Conservation (phyloP, 116 monocot species). For the Iris pallida region DNA sequence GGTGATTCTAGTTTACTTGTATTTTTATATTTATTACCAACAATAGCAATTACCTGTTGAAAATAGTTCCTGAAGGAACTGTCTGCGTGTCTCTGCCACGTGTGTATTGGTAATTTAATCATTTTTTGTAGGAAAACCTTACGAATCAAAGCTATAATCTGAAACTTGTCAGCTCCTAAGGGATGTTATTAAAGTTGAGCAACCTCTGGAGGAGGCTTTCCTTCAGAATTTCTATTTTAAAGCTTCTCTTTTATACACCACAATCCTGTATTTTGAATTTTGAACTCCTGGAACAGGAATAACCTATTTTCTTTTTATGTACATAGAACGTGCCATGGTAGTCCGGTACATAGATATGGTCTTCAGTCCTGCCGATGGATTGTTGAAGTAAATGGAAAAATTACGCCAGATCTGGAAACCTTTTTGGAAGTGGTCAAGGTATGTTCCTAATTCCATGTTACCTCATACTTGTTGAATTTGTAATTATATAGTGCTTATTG, state of each 20-base stretch:
- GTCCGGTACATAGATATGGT: slow-evolving; percentile 88
- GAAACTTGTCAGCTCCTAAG: too few relatives aligned
- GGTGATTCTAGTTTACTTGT: neutral
- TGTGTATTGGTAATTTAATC: too few relatives aligned
- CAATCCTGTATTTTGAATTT: too few relatives aligned
- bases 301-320: slow-evolving; percentile 1
- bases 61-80: too few relatives aligned
- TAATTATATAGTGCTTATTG: too few relatives aligned
- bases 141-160: too few relatives aligned
- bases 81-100: too few relatives aligned
- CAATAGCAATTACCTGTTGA: neutral
- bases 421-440: slow-evolving; percentile 76
- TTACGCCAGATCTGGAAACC: slow-evolving; percentile 71
- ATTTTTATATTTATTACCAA: neutral
- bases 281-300: neutral
- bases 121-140: too few relatives aligned
- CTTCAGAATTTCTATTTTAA: neutral
- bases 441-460: neutral
- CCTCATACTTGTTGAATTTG: too few relatives aligned
- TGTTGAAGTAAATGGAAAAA: slow-evolving; percentile 79
- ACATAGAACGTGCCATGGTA: slow-evolving; percentile 85
- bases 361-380: slow-evolving; percentile 92
- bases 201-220: neutral
- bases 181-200: too few relatives aligned
- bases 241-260: neutral